Base-by-base conservation (phyloP, 2,329 filamentous ascomycete species). In the Fusarium aywerte region DNA sequence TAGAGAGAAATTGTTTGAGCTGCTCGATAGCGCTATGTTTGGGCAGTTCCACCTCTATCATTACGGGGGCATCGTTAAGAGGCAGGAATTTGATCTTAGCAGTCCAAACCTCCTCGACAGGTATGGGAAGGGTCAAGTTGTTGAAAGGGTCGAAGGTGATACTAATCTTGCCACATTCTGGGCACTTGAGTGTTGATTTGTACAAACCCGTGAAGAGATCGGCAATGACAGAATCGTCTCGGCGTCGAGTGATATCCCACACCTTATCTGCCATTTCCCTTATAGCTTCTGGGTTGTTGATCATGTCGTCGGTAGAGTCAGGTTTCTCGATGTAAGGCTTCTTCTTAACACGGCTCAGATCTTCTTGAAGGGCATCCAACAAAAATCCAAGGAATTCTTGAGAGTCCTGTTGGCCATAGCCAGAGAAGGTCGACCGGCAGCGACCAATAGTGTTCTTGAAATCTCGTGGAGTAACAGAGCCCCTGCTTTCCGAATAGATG, bases 101-200 rank as follows among this genome's bases (percentile, higher is more conserved):
- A 59, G 83, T 84, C 91, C 93, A 97, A 42, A 92, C 85, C 67
- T 90, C 93, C 76, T 96, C 91, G 54, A 97, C 88, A 0, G 96
- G 96, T 32, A 99, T 82, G 58, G 96, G 96, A 23, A 99, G 82
- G 0, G 96, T 97, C 60, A 99, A 81, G 68, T 96, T 96, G 78
- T 93, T 97, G 83, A 97, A 99, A 1, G 96, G 96, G 76, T 99
- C 96, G 75, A 99, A 99, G 0, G 96, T 98, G 73, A 99, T 97
- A 85, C 94, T 97, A 79, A 98, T 91, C 80, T 98, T 99, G 71
- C 90, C 86, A 77, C 96, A 99, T 9, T 86, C 87, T 0, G 96
- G 96, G 75, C 96, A 99, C 66, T 96, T 90, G 66, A 99, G 86
- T 1, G 95, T 98, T 42, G 96, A 98, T 81, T 98, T 97, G 85